Evolutionary conservation across 306 rosid species (phyloP).

Genomic region (Rosa chinensis): DNA sequence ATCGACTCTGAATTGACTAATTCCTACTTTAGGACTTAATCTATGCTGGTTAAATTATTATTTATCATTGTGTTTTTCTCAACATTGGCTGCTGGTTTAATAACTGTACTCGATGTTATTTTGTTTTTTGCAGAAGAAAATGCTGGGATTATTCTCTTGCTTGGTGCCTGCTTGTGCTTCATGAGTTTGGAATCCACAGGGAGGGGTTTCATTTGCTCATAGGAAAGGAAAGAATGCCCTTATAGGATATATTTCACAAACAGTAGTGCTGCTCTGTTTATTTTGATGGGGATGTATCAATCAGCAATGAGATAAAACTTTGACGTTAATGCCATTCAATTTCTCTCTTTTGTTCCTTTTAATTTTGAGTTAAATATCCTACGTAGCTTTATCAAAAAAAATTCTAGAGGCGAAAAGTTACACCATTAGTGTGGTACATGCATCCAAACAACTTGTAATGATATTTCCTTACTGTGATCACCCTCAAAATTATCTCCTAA

Average conservation of each 20-base stretch:
- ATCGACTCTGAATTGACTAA: neutral
- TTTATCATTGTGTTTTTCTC: neutral
- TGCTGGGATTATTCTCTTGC: slow-evolving; percentile 79
- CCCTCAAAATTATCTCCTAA: no score
- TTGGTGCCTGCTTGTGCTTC: slow-evolving; percentile 75
- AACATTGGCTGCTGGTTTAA: neutral
- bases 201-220: neutral
- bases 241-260: neutral
- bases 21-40: neutral
- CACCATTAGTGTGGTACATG: no score
- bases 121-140: slow-evolving; percentile 53
- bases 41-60: no score
- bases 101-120: neutral
- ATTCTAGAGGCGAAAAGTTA: no score
- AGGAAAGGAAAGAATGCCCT: neutral
- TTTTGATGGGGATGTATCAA: neutral
- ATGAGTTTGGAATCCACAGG: slow-evolving; percentile 27
- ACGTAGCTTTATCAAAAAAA: no score
- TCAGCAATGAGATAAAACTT: neutral
- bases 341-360: neutral
- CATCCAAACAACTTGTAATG: neutral
- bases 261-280: neutral
- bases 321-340: neutral
- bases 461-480: no score
- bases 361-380: neutral